Base-by-base conservation (phyloP, 148 eudicot genomes). In the Camellia lanceoleosa region DNA sequence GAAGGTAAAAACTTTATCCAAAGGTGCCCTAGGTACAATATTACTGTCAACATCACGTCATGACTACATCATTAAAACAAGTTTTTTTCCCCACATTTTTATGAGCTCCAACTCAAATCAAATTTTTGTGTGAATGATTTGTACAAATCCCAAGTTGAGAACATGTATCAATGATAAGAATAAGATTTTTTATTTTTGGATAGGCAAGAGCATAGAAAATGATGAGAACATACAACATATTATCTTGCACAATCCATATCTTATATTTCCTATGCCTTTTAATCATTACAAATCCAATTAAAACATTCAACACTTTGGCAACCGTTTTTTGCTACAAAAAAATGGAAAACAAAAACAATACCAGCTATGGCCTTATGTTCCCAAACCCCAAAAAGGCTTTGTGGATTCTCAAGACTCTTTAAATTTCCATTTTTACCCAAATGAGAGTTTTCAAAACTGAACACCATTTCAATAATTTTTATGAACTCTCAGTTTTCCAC, bases 1-100 rank as follows among this genome's bases (percentile, higher is more conserved):
- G 98, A 80, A 92, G 95, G 97, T 92, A 92, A 70, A 10, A 8
- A 54, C 20, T 64, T 73, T 42, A 46, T n/a, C 20, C 73, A 70
- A 70, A 70, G 30, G n/a, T 70, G 55, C 16, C 68, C 18, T n/a
- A 44, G 5, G 16, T 46, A 20, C 20, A 15, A 71, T 71, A 71
- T 71, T 51, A 47, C 15, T 19, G 7, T 71, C 42, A n/a, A 43
- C 12, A 43, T 15, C 51, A 68, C 14, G 3, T 15, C 44, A 5
- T 68, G 71, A 30, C 41, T 42, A 44, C 72, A 16, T 68, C 38
- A 30, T 30, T 38, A 65, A 65, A 65, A 65, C 38, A 15, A n/a
- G 15, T 46, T 4, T 71, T 19, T 19, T 3, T 4, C 58, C 18
- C 38, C 38, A 30, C 15, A 5, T 3, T 71, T 49, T 71, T 7